Percentiles rank a stretch among this genome's conserved stretches.
phyloP scores from a whole-genome alignment of 495 filamentous ascomycete species.

The Podospora sp. region DNA sequence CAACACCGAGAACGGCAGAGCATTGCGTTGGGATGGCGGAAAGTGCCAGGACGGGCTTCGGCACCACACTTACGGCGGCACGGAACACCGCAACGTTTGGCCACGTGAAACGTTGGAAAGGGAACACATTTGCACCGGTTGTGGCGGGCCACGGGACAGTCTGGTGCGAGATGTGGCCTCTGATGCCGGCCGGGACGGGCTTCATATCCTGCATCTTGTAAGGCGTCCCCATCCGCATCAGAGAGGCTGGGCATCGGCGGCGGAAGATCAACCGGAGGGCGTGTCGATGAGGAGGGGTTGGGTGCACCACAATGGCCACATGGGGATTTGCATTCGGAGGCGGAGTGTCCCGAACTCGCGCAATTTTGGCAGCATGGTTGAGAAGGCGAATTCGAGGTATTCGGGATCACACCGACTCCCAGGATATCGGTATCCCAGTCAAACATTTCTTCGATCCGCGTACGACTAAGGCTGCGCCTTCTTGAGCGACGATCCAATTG shows the following conservation, averaged over 20 bases:
- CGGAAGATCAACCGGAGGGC: neutral
- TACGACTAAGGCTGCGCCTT: conserved; percentile 44
- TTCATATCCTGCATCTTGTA: neutral
- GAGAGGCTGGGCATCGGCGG: no score
- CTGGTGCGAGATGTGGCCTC: conserved; percentile 28
- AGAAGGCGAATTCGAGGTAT: conserved; percentile 14
- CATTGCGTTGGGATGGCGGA: conserved; percentile 41
- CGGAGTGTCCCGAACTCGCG: conserved; percentile 24
- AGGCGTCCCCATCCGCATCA: neutral
- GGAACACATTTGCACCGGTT: conserved; percentile 45
- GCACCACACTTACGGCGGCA: conserved; percentile 39
- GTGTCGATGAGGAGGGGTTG: neutral
- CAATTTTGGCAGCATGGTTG: conserved; percentile 45
- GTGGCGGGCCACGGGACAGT: conserved; percentile 33
- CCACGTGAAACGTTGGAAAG: conserved; percentile 41
- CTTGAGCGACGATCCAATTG: conserved; percentile 38
- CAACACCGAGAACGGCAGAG: conserved; percentile 41
- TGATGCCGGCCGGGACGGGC: neutral
- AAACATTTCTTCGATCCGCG: conserved; percentile 43
- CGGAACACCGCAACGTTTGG: conserved; percentile 33
- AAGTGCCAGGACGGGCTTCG: conserved; percentile 24
- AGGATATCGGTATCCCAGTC: conserved; percentile 17
- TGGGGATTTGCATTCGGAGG: conserved; percentile 23
- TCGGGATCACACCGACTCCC: neutral
- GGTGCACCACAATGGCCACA: conserved; percentile 41